These are phyloP conservation scores for Penicillium sp. DNA, from an alignment of 2,329 filamentous ascomycete genomes.

Conservation along the genomic window DNA sequence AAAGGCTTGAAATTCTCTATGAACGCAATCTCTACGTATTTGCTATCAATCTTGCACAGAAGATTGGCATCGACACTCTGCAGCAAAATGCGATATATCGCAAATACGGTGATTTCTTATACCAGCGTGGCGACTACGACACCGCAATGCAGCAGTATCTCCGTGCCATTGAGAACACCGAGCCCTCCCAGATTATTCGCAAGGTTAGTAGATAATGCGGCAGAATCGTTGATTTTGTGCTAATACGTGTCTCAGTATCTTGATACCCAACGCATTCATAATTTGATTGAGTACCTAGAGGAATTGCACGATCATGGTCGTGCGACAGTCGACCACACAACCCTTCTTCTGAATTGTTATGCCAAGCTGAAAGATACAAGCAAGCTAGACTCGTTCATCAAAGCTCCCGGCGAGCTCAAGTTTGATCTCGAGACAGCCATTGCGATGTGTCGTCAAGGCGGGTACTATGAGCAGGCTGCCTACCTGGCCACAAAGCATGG, in stretches of 20 bases:
- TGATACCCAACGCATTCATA: constrained; percentile 96
- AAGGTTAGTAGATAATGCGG: constrained; percentile 61
- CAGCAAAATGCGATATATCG: constrained; percentile 93
- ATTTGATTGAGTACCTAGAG: constrained; percentile 95
- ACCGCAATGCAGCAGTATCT: constrained; percentile 99
- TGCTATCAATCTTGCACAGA: constrained; percentile 90
- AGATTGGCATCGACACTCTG: constrained; percentile 75
- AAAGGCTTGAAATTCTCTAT: constrained; percentile 91
- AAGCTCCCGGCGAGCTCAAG: constrained; percentile 83
- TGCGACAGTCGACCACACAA: constrained; percentile 94
- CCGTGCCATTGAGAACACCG: constrained; percentile 91
- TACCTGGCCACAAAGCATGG: constrained; percentile 93
- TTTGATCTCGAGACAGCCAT: constrained; percentile 98
- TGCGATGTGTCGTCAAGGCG: constrained; percentile 94
- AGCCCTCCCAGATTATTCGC: constrained; percentile 93
- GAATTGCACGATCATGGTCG: constrained; percentile 92
- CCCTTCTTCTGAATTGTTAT: constrained; percentile 92
- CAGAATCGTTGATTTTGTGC: constrained; percentile 7
- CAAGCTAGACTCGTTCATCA: constrained; percentile 96
- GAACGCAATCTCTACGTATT: constrained; percentile 90
- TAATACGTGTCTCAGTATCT: constrained; percentile 66
- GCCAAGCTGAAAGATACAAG: constrained; percentile 96
- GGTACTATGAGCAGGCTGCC: constrained; percentile 95
- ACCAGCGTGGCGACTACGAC: constrained; percentile 94
- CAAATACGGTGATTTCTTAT: constrained; percentile 90